Percentiles rank a stretch among this genome's conserved stretches.
These are phyloP conservation scores for Emergomyces pasteurianus DNA, from an alignment of 2,329 filamentous ascomycete genomes.

Conservation along the genomic window DNA sequence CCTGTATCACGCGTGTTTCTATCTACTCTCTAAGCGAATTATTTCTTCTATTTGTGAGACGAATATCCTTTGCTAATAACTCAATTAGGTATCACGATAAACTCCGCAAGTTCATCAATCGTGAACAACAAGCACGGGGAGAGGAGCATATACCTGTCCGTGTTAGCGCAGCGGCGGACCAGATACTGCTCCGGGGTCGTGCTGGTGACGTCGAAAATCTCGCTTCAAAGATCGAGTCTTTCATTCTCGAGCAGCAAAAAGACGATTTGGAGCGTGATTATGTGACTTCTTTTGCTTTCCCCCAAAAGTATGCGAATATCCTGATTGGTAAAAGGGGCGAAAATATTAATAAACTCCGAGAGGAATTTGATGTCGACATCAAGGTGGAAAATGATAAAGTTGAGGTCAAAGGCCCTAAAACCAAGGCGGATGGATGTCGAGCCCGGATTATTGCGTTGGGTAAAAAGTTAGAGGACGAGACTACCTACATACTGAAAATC, in stretches of 20 bases:
- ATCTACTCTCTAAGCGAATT: too few relatives aligned
- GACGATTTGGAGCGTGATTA: constrained; percentile 92
- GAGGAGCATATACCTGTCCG: constrained; percentile 46
- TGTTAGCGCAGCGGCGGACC: constrained; percentile 38
- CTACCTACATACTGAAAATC: constrained; percentile 75
- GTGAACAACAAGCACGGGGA: constrained; percentile 41
- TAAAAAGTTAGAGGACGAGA: constrained; percentile 81
- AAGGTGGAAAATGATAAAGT: constrained; percentile 91
- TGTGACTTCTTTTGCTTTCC: constrained; percentile 78
- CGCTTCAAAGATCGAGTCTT: constrained; percentile 59
- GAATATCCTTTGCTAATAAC: constrained; percentile 1
- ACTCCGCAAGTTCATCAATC: constrained; percentile 46
- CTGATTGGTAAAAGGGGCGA: constrained; percentile 56
- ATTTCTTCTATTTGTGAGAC: background rate
- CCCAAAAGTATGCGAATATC: constrained; percentile 86
- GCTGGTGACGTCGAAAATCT: constrained; percentile 59
- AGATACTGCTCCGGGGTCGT: constrained; percentile 66
- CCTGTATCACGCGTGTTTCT: background rate
- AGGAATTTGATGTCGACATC: constrained; percentile 63
- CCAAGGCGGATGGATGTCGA: constrained; percentile 81
- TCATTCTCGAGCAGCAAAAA: constrained; percentile 76
- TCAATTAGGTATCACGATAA: constrained; percentile 48
- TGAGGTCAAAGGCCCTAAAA: constrained; percentile 88
- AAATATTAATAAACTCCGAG: constrained; percentile 56
- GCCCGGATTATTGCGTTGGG: constrained; percentile 66